phyloP scores from a whole-genome alignment of 192 early-diverging fungal genomes.

The Cladochytrium replicatum region DNA sequence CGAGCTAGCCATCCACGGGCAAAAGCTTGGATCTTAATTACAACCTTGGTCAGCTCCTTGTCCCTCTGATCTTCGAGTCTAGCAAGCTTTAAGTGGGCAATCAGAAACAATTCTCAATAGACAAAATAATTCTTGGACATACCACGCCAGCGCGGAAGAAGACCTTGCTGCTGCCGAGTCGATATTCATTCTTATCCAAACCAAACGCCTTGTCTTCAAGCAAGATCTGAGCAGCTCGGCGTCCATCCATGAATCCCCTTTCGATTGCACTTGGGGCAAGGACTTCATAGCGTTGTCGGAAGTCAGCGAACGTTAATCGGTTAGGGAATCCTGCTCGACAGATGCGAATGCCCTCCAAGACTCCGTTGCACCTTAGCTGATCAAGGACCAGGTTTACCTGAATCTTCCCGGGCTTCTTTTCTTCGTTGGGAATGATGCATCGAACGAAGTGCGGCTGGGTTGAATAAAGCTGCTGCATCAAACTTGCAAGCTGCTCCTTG shows the following conservation, averaged over 20 bases:
- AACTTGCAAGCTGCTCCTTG: conserved; percentile 80
- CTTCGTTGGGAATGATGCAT: conserved; percentile 91
- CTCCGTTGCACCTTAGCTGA: conserved; percentile 94
- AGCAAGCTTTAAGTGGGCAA: conserved; percentile 47
- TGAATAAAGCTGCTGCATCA: conserved; percentile 84
- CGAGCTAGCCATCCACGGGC: conserved; percentile 80
- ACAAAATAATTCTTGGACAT: conserved; percentile 23
- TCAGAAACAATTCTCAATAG: neutral
- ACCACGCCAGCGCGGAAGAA: conserved; percentile 94
- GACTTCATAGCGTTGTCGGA: conserved; percentile 88
- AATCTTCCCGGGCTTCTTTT: conserved; percentile 78
- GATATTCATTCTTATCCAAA: conserved; percentile 75
- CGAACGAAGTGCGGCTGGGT: conserved; percentile 97
- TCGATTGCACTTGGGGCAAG: conserved; percentile 71
- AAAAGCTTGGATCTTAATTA: conserved; percentile 75
- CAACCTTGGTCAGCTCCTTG: conserved; percentile 67
- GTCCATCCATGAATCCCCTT: conserved; percentile 80
- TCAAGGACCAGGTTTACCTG: conserved; percentile 79
- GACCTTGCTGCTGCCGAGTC: conserved; percentile 87
- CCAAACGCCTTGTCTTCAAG: conserved; percentile 60
- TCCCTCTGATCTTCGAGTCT: conserved; percentile 91
- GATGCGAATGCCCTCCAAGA: conserved; percentile 94
- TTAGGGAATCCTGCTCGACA: conserved; percentile 94
- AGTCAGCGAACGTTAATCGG: conserved; percentile 82
- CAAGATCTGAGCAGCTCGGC: conserved; percentile 69